A percentile compares a stretch with the other conserved stretches of the same genome.
phyloP scores from a whole-genome alignment of 129 eudicot genomes.

The Flaveria linearis region DNA sequence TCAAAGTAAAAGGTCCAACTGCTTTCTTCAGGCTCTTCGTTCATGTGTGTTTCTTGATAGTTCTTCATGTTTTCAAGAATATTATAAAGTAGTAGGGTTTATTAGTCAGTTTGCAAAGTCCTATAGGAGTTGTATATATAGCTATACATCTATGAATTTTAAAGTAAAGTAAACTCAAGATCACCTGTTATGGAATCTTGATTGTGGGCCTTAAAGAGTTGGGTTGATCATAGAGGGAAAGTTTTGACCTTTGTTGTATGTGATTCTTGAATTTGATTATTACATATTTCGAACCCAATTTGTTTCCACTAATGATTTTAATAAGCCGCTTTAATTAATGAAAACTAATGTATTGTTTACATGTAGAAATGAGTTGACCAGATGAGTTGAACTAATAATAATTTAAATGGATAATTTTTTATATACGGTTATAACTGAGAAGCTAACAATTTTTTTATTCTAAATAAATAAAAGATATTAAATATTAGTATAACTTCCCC shows the following conservation, averaged over 20 bases:
- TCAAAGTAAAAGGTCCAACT: conserved; percentile 79
- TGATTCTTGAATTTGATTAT: conserved; percentile 41
- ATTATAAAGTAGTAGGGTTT: conserved; percentile 7
- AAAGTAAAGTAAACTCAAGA: conserved; percentile 31
- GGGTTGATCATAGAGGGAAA: conserved; percentile 29
- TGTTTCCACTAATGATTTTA: conserved; percentile 36
- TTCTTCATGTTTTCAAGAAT: conserved; percentile 42
- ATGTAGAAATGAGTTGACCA: not conserved
- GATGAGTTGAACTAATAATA: not conserved
- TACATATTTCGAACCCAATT: conserved; percentile 44
- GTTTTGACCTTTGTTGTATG: conserved; percentile 53
- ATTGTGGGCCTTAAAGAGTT: conserved; percentile 45
- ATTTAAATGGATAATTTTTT: not conserved
- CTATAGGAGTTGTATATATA: conserved; percentile 32
- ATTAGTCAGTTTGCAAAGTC: conserved; percentile 28
- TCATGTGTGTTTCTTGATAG: conserved; percentile 34
- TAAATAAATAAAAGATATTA: not conserved
- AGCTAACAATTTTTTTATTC: not conserved
- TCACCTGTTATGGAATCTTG: conserved; percentile 38
- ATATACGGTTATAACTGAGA: not conserved
- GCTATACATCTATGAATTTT: conserved; percentile 7
- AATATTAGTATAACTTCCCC: not conserved
- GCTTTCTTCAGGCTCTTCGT: conserved; percentile 62
- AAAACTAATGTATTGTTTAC: not conserved
- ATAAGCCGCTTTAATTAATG: conserved; percentile 14